Evolutionary conservation across 2,329 filamentous ascomycete species (phyloP), one percentile per base, ranked within the genome.

Genomic region (Fusarium domesticum): DNA sequence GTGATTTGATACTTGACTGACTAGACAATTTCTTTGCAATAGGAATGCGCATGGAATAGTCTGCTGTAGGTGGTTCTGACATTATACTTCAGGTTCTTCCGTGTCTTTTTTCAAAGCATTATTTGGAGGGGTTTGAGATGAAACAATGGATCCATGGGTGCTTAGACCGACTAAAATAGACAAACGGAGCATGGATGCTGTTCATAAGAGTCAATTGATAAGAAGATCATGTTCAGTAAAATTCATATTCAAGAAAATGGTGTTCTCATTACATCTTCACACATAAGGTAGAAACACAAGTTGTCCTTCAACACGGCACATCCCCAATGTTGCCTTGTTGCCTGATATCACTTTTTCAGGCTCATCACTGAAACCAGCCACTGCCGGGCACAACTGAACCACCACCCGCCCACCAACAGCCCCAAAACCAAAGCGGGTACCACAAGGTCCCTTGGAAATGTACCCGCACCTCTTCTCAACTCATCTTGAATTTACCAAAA

Each of bases 291-390:
- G n/a, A n/a, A n/a, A n/a, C n/a, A n/a, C n/a, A n/a, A n/a, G n/a
- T n/a, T n/a, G n/a, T n/a, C n/a, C n/a, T n/a, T n/a, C n/a, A n/a
- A n/a, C n/a, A n/a, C n/a, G n/a, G n/a, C n/a, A n/a, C n/a, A 5
- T 28, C 14, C 23, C 23, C 7, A 5, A 28, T 28, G 23, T 12
- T 28, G 23, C 23, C 23, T 28, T 28, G 23, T 31, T 25, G 39
- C 31, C 43, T 49, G 42, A 48, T 37, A 39, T 36, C 14, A 28
- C 23, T 28, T 42, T 18, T n/a, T 34, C 32, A 34, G 32, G 32
- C 23, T 12, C 14, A 3, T 8, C 8, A 28, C 23, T 28, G 23
- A 8, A 28, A 28, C 23, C 23, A 28, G 23, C 23, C 23, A 28
- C 23, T 28, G 23, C 23, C n/a, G n/a, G n/a, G n/a, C n/a, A n/a